Evolutionary conservation across 495 filamentous ascomycete species (phyloP), one percentile per base, ranked within the genome.

Genomic region (Xylaria sp.): DNA sequence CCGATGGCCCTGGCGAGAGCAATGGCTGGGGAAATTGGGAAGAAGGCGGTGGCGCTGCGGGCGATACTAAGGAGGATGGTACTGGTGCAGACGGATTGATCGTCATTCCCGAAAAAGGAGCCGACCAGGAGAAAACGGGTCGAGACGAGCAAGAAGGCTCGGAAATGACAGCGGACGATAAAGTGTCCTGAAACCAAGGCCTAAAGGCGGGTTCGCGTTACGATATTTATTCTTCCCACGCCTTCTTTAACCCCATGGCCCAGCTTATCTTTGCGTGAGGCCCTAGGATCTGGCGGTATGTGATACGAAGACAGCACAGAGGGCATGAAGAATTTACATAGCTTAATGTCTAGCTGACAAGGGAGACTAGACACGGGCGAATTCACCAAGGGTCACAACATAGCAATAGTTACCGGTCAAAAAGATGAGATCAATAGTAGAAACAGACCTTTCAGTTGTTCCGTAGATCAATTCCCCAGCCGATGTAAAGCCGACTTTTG

Each of bases 1-100:
- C 59, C 1, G 74, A 78, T 3, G 62, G 64, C 3, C 50, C 63
- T 14, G 50, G n/a, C 0, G 50, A 41, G 7, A 15, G 40, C 17
- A 44, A 55, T 3, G 53, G 14, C 19, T 61, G 53, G 37, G 9
- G 3, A n/a, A n/a, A 5, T n/a, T 29, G 19, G 9, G 26, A 61
- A 0, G 44, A 26, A 24, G 64, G 6, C 33, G 26, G 3, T 35
- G 26, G 21, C 3, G n/a, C 59, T 5, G 33, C 5, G 14, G 24
- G 5, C 1, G 52, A 31, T 24, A 21, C 5, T 0, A 29, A 65
- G 59, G 35, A 26, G 1, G 41, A 61, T 8, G 29, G 21, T 1
- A 50, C 63, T 15, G 31, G 40, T 9, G 48, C 11, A 29, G 50
- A 24, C 11, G 31, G 31, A 26, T 24, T 43, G 59, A 1, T 31